Evolutionary conservation across 139 green algal genomes (phyloP).

Genomic region (Trebouxia sp.): DNA sequence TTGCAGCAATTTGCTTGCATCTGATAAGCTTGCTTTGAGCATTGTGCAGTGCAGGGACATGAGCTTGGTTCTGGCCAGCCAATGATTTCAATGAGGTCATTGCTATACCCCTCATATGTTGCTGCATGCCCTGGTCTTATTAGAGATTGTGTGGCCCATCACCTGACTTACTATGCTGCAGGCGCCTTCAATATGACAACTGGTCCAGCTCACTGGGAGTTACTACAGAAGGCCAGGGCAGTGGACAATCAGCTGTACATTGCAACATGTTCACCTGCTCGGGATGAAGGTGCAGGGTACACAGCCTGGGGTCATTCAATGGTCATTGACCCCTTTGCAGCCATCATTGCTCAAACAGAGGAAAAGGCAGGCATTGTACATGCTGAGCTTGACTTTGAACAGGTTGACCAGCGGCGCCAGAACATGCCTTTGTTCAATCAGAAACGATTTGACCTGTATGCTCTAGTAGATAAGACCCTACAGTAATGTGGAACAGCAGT

Average conservation of each 20-base stretch:
- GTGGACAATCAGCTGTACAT: slow-evolving; percentile 97
- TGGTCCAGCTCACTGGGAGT: slow-evolving; percentile 94
- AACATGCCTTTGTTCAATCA: slow-evolving; percentile 84
- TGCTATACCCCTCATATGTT: background rate
- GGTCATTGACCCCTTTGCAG: slow-evolving; percentile 79
- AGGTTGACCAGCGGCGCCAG: slow-evolving; percentile 53
- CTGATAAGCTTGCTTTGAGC: no score
- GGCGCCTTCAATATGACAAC: slow-evolving; percentile 93
- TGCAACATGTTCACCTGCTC: slow-evolving; percentile 85
- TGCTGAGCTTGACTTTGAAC: slow-evolving; percentile 70
- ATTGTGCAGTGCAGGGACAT: no score
- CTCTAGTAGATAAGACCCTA: slow-evolving; percentile 67
- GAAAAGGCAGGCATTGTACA: slow-evolving; percentile 60
- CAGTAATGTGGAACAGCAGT: no score
- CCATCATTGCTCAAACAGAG: slow-evolving; percentile 73
- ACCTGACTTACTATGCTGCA: no score
- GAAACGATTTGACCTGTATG: slow-evolving; percentile 82
- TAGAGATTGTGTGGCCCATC: no score
- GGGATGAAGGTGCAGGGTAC: slow-evolving; percentile 64
- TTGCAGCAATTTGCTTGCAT: no score
- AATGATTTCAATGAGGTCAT: background rate
- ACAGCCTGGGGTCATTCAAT: slow-evolving; percentile 84
- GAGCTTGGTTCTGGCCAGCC: no score
- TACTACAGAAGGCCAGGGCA: slow-evolving; percentile 85
- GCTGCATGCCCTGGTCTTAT: no score